These are phyloP conservation scores for Acmispon strigosus DNA, from an alignment of 306 rosid genomes.

Conservation along the genomic window DNA sequence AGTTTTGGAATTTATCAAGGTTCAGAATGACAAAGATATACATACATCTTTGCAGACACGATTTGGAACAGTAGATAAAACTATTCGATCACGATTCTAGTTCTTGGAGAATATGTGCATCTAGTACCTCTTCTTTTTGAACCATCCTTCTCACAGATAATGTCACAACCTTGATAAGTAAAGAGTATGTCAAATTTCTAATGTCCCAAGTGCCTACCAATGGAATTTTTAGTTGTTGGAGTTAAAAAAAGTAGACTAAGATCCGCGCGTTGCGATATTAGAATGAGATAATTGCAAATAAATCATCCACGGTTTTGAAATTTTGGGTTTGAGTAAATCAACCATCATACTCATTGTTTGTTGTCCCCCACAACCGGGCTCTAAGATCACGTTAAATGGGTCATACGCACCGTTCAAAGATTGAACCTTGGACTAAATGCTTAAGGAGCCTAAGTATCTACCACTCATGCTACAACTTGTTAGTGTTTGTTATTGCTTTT, in stretches of 20 bases:
- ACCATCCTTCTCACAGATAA: background rate
- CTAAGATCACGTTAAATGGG: too few relatives aligned
- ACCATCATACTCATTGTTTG: too few relatives aligned
- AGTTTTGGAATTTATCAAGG: constrained; percentile 55
- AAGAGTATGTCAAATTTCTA: background rate
- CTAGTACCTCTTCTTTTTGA: background rate
- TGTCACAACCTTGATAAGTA: background rate
- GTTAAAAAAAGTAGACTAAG: background rate
- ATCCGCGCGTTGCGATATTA: too few relatives aligned
- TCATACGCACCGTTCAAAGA: too few relatives aligned
- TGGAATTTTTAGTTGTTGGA: background rate
- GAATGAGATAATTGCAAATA: too few relatives aligned
- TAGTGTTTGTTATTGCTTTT: constrained; percentile 40
- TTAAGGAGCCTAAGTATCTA: too few relatives aligned
- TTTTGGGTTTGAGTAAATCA: too few relatives aligned
- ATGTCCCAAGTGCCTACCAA: background rate
- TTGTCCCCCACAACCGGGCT: too few relatives aligned
- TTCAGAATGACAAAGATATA: constrained; percentile 17
- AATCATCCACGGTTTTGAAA: too few relatives aligned
- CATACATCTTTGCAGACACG: constrained; percentile 21
- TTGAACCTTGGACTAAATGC: too few relatives aligned
- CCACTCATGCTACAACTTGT: too few relatives aligned
- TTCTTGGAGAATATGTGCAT: background rate
- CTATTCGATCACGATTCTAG: constrained; percentile 47
- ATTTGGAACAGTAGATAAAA: constrained; percentile 14